Conservation (phyloP, 1,284 basidiomycete species). For the Ustilago trichophora region DNA sequence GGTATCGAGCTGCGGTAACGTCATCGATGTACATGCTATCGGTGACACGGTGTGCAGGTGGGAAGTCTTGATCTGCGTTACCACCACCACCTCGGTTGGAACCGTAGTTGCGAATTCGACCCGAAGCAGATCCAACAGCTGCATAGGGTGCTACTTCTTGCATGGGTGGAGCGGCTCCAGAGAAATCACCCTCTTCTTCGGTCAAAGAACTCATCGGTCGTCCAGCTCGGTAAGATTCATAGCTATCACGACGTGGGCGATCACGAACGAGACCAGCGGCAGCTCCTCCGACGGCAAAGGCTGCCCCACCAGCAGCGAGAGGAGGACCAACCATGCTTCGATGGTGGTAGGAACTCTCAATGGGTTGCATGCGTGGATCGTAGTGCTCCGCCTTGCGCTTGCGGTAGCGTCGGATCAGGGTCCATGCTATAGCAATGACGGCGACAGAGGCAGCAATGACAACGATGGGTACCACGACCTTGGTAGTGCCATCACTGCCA, state of each 20-base stretch:
- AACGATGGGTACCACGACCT: constrained; percentile 48
- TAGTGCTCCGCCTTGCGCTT: constrained; percentile 15
- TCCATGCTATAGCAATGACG: constrained; percentile 28
- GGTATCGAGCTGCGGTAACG: not conserved
- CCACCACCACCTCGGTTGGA: constrained; percentile 17
- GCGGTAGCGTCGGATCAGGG: constrained; percentile 18
- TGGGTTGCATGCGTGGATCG: constrained; percentile 18
- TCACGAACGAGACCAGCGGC: constrained; percentile 24
- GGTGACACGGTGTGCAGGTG: constrained; percentile 15
- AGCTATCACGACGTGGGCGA: constrained; percentile 26
- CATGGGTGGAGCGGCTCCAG: constrained; percentile 32
- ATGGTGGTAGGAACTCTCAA: constrained; percentile 22
- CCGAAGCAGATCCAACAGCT: constrained; percentile 15
- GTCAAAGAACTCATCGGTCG: constrained; percentile 37
- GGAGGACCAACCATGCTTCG: constrained; percentile 13
- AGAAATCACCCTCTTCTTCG: constrained; percentile 23
- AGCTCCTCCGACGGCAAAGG: constrained; percentile 41
- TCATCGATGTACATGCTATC: constrained; percentile 31
- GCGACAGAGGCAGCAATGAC: constrained; percentile 35
- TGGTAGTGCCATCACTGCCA: constrained; percentile 31
- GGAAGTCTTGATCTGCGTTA: constrained; percentile 3
- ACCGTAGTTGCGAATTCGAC: constrained; percentile 38
- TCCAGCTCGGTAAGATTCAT: constrained; percentile 29
- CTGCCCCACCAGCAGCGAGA: constrained; percentile 20
- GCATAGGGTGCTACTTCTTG: constrained; percentile 30